A percentile compares a stretch with the other conserved stretches of the same genome.
These are phyloP conservation scores for Barnettozyma wickerhamii DNA, from an alignment of 805 yeast genomes.

Conservation along the genomic window DNA sequence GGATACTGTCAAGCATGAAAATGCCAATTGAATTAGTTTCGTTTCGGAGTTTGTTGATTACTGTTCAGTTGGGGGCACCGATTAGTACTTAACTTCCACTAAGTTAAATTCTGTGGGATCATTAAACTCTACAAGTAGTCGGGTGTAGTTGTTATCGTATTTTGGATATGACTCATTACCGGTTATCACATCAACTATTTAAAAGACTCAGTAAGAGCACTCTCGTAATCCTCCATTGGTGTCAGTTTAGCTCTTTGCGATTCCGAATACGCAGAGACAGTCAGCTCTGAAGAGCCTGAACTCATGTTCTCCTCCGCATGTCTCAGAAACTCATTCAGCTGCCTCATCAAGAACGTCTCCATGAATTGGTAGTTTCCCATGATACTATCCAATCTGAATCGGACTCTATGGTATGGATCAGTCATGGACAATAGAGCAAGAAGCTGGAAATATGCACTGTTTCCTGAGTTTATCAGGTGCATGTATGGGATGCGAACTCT, in stretches of 20 bases:
- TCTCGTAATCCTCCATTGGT: not conserved
- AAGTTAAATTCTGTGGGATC: too few relatives aligned
- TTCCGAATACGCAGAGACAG: not conserved
- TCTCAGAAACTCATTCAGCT: slow-evolving; percentile 6
- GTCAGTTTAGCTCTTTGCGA: not conserved
- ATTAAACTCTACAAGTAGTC: too few relatives aligned
- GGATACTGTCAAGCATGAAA: too few relatives aligned
- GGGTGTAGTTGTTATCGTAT: too few relatives aligned
- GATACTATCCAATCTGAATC: slow-evolving; percentile 14
- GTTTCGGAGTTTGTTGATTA: too few relatives aligned
- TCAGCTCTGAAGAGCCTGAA: not conserved
- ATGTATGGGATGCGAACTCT: slow-evolving; percentile 15
- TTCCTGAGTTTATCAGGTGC: slow-evolving; percentile 15
- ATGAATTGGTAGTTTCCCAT: slow-evolving; percentile 12
- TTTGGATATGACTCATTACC: too few relatives aligned
- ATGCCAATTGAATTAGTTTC: too few relatives aligned
- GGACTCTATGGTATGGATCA: slow-evolving; percentile 18
- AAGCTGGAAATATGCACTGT: slow-evolving; percentile 16
- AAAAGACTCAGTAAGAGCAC: not conserved
- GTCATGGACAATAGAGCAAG: slow-evolving; percentile 12
- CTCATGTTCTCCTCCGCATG: not conserved
- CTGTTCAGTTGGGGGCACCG: too few relatives aligned
- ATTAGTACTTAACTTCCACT: too few relatives aligned
- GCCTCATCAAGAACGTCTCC: slow-evolving; percentile 9
- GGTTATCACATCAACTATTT: too few relatives aligned